Base-by-base conservation (phyloP, 371 early-diverging fungal genomes). In the Zychaea mexicana region DNA sequence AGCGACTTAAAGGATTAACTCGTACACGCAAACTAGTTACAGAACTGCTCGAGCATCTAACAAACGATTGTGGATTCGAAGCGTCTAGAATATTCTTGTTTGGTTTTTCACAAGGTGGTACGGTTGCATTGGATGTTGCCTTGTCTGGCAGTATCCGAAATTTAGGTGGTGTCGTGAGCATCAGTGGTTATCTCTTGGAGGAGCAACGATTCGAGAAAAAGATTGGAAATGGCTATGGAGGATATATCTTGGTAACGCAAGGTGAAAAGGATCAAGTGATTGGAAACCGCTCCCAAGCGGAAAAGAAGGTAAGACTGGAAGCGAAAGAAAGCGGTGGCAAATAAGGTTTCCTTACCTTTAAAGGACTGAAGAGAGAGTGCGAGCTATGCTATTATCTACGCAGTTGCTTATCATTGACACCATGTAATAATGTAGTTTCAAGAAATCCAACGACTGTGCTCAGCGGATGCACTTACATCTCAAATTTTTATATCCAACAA, bases 31-130 rank as follows among this genome's bases (percentile, higher is more conserved):
- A 60, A 33, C 26, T 70, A 30, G 60, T 82, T 61, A 49, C 66
- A 15, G 78, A 76, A 36, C 60, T 87, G 6, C 32, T 77, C 4
- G 61, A 71, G 4, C 85, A 87, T 57, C 60, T 83, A 12, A 65
- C 78, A n/a, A 49, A 70, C 5, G 60, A 83, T 24, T 84, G 81
- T 61, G 71, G 72, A 13, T 87, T 79, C 57, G 66, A 70, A 12
- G 66, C 80, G 2, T 69, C 77, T 26, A 70, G 78, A 15, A 84
- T 90, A 46, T 81, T 85, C 38, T 59, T 92, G 4, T 85, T 92
- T 69, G 92, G 92, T 0, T 92, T 92, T 69, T 86, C 89, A 1
- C 90, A 92, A 57, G 92, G 92, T 45, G 92, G 83, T 0, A 76
- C 83, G 1, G 81, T 86, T 13, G 90, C 90, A 19, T 61, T 92